Base-by-base conservation (phyloP, 202 grass and related monocot species). In the Schoenoplectus tabernaemontani region DNA sequence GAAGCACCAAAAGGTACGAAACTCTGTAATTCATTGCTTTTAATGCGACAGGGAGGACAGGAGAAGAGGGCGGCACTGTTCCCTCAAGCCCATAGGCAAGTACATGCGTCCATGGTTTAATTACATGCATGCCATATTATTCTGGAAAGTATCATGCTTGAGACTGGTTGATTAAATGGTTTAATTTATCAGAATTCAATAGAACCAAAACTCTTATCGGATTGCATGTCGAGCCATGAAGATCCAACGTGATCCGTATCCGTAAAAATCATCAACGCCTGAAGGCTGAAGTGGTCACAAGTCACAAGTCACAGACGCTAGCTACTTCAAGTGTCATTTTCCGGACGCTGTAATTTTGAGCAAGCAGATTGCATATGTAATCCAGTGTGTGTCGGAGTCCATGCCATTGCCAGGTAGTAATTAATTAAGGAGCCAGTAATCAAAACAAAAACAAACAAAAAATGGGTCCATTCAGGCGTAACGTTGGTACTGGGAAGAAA, bases 201-300 rank as follows among this genome's bases (percentile, higher is more conserved):
- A 34, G 22, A 19, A 28, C 33, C 10, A 63, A 36, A 20, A 20
- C 16, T 41, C 36, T 63, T 63, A 63, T 34, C 26, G 60, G 60
- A 63, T 59, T 1, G 17, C 16, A 9, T n/a, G n/a, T n/a, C n/a
- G 1, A 2, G 13, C 1, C 19, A 2, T 20, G 11, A 26, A 70
- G 1, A 28, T 47, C 28, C 34, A 33, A 36, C 26, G 7, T 1
- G 8, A 24, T 10, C 44, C 36, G 63, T 20, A 66, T 66, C 63
- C 63, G 33, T 23, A n/a, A 44, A 15, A 71, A 71, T 15, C 39
- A 67, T 63, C 28, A 37, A 66, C 39, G 8, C 65, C n/a, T n/a
- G n/a, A n/a, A n/a, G n/a, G n/a, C 39, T 44, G n/a, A 61, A 69
- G n/a, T 69, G 64, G 19, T 68, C 38, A 41, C 64, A 68, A n/a